A percentile compares a stretch with the other conserved stretches of the same genome.
Conservation (phyloP, 2,329 filamentous ascomycete genomes). For the Zasmidium angulare region DNA sequence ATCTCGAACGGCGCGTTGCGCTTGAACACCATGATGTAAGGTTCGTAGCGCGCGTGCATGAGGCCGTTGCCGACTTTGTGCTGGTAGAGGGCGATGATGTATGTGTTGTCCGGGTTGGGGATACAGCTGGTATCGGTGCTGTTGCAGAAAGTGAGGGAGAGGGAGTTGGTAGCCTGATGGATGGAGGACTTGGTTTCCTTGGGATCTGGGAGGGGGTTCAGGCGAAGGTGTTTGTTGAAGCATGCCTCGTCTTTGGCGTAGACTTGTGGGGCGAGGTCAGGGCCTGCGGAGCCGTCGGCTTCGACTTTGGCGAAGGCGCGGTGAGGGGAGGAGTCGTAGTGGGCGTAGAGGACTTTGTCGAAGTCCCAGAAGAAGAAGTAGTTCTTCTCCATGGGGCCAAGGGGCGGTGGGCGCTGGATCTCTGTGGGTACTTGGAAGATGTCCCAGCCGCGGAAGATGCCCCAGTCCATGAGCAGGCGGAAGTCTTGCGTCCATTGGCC, state of each 20-base stretch:
- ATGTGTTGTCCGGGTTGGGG: slow-evolving; percentile 49
- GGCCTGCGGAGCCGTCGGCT: slow-evolving; percentile 48
- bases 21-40: slow-evolving; percentile 55
- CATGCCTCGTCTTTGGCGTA: slow-evolving; percentile 22
- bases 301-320: slow-evolving; percentile 52
- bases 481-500: slow-evolving; percentile 60
- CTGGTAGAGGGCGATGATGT: slow-evolving; percentile 57
- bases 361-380: slow-evolving; percentile 63
- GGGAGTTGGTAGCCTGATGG: slow-evolving; percentile 62
- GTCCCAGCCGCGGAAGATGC: slow-evolving; percentile 27
- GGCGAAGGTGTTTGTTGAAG: slow-evolving; percentile 6
- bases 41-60: slow-evolving; percentile 54
- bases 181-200: slow-evolving; percentile 39
- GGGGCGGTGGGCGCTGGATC: slow-evolving; percentile 51
- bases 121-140: slow-evolving; percentile 50
- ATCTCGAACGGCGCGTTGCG: slow-evolving; percentile 52
- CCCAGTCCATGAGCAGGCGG: slow-evolving; percentile 40
- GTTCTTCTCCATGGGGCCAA: slow-evolving; percentile 57
- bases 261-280: slow-evolving; percentile 46
- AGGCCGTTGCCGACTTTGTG: slow-evolving; percentile 52
- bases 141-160: slow-evolving; percentile 56
- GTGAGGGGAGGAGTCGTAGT: slow-evolving; percentile 54
- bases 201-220: slow-evolving; percentile 2
- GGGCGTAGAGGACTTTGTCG: slow-evolving; percentile 45
- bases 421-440: slow-evolving; percentile 51